Base-by-base conservation (phyloP, 176 grass and related monocot species). In the Poa annua region DNA sequence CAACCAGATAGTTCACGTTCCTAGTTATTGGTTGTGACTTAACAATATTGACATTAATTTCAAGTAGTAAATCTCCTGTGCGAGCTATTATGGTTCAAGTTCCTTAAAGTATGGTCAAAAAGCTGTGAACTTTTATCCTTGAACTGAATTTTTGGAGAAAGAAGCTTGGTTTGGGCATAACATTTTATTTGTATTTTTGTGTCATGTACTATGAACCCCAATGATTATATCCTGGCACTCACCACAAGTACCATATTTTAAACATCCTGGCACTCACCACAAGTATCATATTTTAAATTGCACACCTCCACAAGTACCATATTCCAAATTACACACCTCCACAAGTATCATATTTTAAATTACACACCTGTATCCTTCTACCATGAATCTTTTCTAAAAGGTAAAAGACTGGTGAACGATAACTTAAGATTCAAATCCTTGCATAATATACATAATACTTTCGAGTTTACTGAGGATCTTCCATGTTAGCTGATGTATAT, bases 141-240 rank as follows among this genome's bases (percentile, higher is more conserved):
- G 33, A 62, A 83, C 12, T 20, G 21, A 16, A 64, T 52, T 53
- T 76, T 84, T 81, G 8, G 41, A 14, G 60, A 66, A 47, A 32
- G 32, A 70, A n/a, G 14, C 16, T 33, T 3, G 0, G 21, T 35
- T 11, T 71, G 20, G 19, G 32, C 15, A 61, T 4, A 70, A 62
- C 70, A 11, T 11, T 49, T 76, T 81, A 39, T 88, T 35, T 56
- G 11, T 21, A 80, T 67, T 32, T 57, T 12, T 77, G 10, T 68
- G 11, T 11, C 80, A 21, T 74, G 8, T 64, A 56, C 20, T 72
- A 63, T 75, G n/a, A 62, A 32, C 20, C 73, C 29, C 4, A 62
- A 52, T 19, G 4, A n/a, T 10, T 51, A 5, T 8, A 5, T 22
- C 7, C 14, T 48, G 56, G 8, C 26, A 3, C 45, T 56, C 51